These are phyloP conservation scores for Pyricularia sp. DNA, from an alignment of 2,329 filamentous ascomycete species.

Conservation along the genomic window DNA sequence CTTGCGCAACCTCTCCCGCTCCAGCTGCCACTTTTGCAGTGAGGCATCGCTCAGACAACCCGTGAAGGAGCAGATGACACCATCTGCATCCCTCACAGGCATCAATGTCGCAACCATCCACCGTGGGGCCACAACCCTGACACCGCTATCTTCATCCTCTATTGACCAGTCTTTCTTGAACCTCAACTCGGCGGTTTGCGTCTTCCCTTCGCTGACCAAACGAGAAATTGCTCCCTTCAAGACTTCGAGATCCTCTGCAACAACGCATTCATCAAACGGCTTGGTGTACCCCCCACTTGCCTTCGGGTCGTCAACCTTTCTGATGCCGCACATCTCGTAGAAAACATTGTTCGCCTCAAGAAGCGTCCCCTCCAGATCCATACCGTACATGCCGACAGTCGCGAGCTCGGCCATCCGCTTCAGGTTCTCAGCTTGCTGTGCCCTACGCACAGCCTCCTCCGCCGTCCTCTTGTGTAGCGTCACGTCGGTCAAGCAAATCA, in stretches of 20 bases:
- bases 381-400: constrained; percentile 42
- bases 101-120: constrained; percentile 38
- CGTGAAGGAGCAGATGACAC: constrained; percentile 32
- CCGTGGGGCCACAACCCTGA: constrained; percentile 30
- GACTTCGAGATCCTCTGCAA: constrained; percentile 28
- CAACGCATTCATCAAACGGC: constrained; percentile 31
- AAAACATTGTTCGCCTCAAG: constrained; percentile 40
- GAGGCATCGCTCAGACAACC: constrained; percentile 37
- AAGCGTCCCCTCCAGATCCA: constrained; percentile 34
- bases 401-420: constrained; percentile 41
- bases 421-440: constrained; percentile 38
- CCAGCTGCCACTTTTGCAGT: constrained; percentile 36
- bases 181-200: constrained; percentile 34
- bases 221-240: constrained; percentile 26
- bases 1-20: constrained; percentile 33
- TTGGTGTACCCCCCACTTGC: constrained; percentile 20
- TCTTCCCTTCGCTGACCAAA: constrained; percentile 25
- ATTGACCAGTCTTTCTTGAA: constrained; percentile 33
- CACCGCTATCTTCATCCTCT: constrained; percentile 24
- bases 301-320: constrained; percentile 24
- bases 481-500: constrained; percentile 38
- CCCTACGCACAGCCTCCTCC: constrained; percentile 33
- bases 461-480: constrained; percentile 35
- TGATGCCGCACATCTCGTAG: constrained; percentile 37
- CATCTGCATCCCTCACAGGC: constrained; percentile 33